Percentiles rank a stretch among this genome's conserved stretches.
These are phyloP conservation scores for Coemansia sp. DNA, from an alignment of 371 early-diverging fungal species.

Conservation along the genomic window DNA sequence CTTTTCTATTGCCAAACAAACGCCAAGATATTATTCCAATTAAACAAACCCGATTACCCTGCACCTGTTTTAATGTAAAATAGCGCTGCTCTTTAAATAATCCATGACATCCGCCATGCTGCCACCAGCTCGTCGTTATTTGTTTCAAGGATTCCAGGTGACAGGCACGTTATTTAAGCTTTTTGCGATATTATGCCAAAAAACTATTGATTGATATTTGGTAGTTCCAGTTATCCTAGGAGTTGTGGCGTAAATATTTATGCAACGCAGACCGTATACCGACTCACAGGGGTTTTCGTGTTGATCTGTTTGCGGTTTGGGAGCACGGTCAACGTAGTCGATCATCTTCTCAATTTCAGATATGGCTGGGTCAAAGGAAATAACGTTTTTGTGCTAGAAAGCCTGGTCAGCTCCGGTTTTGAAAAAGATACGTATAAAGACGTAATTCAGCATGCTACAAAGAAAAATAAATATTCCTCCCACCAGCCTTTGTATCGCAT, in stretches of 20 bases:
- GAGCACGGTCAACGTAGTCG: not conserved
- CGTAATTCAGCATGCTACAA: not conserved
- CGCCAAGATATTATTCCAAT: not conserved
- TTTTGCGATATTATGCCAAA: not conserved
- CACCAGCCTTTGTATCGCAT: not conserved
- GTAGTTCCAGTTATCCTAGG: not conserved
- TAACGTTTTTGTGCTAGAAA: not conserved
- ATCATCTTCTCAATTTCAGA: not conserved
- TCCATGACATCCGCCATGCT: not conserved
- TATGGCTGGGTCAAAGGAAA: not conserved
- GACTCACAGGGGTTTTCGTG: not conserved
- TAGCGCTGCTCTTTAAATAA: not conserved
- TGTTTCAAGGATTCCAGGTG: not conserved
- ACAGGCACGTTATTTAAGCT: not conserved
- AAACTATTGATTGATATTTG: not conserved
- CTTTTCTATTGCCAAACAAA: conserved; percentile 9
- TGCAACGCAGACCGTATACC: not conserved
- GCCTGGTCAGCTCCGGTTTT: conserved; percentile 3
- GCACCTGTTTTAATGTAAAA: not conserved
- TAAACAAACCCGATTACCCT: not conserved
- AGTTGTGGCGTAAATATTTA: not conserved
- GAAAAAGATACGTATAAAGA: not conserved
- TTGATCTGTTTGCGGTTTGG: not conserved
- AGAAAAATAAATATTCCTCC: not conserved
- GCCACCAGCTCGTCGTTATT: not conserved